Evolutionary conservation across 164 flowering plant species (phyloP).

Genomic region (Tinospora cordifolia): DNA sequence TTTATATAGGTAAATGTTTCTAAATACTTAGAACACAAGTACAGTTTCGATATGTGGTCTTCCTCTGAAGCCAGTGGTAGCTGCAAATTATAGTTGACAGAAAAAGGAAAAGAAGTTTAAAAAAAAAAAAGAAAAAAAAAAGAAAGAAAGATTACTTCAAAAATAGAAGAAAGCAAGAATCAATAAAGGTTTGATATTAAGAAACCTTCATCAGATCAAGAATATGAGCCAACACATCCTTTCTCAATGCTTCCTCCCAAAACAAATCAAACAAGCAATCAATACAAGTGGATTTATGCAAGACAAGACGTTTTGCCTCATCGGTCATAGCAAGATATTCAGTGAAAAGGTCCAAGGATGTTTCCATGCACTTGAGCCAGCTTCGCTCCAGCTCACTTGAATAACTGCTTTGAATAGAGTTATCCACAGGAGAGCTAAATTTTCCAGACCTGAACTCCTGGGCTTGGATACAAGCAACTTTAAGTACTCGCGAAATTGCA

Average conservation of each 20-base stretch:
- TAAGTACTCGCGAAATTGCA: conserved; percentile 71
- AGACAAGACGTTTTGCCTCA: conserved; percentile 51
- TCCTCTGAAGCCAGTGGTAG: conserved; percentile 47
- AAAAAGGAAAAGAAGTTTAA: too few relatives aligned
- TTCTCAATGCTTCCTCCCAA: conserved; percentile 72
- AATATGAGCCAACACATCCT: conserved; percentile 46
- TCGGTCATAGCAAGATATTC: conserved; percentile 49
- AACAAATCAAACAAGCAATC: conserved; percentile 83
- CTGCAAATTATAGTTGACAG: conserved; percentile 31
- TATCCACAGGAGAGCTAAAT: conserved; percentile 19
- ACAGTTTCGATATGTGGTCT: conserved; percentile 60
- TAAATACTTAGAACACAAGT: conserved; percentile 73
- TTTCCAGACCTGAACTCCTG: conserved; percentile 44
- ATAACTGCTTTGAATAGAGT: conserved; percentile 18
- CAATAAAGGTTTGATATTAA: background rate
- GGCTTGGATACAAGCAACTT: conserved; percentile 75
- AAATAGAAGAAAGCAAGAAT: conserved; percentile 1
- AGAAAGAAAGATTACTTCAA: too few relatives aligned
- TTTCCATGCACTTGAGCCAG: conserved; percentile 56
- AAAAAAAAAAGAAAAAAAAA: too few relatives aligned
- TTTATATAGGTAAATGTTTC: conserved; percentile 79
- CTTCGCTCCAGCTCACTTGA: conserved; percentile 22
- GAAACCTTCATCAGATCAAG: conserved; percentile 83
- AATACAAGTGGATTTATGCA: conserved; percentile 55
- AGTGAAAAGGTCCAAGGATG: conserved; percentile 52